Conservation (phyloP, 371 early-diverging fungal species). For the Lichtheimia corymbifera region DNA sequence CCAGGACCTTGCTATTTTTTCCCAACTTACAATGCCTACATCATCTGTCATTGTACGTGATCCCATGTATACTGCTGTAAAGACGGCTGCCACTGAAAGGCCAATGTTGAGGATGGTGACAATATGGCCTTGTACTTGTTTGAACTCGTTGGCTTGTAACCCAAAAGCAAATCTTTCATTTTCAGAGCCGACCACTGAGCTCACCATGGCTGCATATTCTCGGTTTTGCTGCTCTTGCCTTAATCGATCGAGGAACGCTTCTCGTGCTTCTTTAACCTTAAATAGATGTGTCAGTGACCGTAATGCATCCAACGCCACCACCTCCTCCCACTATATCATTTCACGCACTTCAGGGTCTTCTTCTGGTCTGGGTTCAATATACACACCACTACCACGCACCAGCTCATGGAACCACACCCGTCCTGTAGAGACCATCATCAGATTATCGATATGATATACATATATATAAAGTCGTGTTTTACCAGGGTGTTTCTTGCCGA, state of each 20-base stretch:
- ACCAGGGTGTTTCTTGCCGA: conserved; percentile 4
- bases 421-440: conserved; percentile 1
- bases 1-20: not conserved
- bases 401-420: conserved; percentile 38
- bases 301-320: too few species aligned
- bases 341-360: conserved; percentile 20
- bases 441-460: not conserved
- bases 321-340: too few species aligned
- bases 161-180: conserved; percentile 32
- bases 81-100: conserved; percentile 65
- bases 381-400: conserved; percentile 27
- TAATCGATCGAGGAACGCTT: conserved; percentile 33
- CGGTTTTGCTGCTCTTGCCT: conserved; percentile 30
- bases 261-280: conserved; percentile 12
- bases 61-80: conserved; percentile 60
- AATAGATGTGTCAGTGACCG: too few species aligned
- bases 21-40: conserved; percentile 53
- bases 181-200: conserved; percentile 29
- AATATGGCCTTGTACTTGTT: conserved; percentile 50
- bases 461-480: not conserved
- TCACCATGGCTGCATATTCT: conserved; percentile 38
- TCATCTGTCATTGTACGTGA: conserved; percentile 54
- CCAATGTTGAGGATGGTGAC: conserved; percentile 64
- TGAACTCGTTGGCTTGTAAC: conserved; percentile 45
- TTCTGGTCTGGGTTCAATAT: conserved; percentile 30